Evolutionary conservation across 2,329 filamentous ascomycete species (phyloP), one percentile per base, ranked within the genome.

Genomic region (Aspergillus eucalypticola): DNA sequence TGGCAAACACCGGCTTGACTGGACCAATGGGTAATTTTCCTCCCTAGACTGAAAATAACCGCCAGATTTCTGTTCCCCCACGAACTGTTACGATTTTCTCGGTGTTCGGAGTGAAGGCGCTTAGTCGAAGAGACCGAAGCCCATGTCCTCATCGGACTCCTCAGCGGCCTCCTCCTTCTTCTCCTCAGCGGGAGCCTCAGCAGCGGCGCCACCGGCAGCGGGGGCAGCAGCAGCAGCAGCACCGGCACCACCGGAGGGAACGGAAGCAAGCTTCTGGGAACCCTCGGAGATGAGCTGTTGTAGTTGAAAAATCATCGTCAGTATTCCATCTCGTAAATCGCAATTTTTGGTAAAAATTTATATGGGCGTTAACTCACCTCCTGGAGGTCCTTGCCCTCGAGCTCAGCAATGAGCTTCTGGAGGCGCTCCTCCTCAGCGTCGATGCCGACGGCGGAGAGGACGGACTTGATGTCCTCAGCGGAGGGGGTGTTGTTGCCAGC

Each of bases 391-490:
- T 82, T 82, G 74, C 79, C 80, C 71, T 82, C 71, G 64, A 82
- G 77, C 90, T 99, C 95, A 71, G 87, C 85, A 80, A 99, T 82
- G 81, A 99, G 90, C 81, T 88, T 89, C 69, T 88, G 81, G 73
- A 98, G 88, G 77, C 95, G 94, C 66, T 95, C 92, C 66, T 85
- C 81, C 74, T 98, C 95, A 71, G 91, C 90, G 84, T 99, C 95
- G 71, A 97, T 92, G 75, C 95, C 95, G 77, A 98, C 95, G 72
- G 94, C 91, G 76, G 88, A 87, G 79, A 99, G 91, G 75, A 99
- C 92, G 66, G 77, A 79, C 86, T 91, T 95, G 87, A 99, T 83
- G 79, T 98, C 93, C 70, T 81, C 81, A 75, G 90, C 91, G 68
- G 90, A 92, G 74, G 95, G 95, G 68, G 88, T 88, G 84, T 86